Evolutionary conservation across 148 eudicot genomes (phyloP), one percentile per base, ranked within the genome.

Genomic region (Camellia lanceoleosa): DNA sequence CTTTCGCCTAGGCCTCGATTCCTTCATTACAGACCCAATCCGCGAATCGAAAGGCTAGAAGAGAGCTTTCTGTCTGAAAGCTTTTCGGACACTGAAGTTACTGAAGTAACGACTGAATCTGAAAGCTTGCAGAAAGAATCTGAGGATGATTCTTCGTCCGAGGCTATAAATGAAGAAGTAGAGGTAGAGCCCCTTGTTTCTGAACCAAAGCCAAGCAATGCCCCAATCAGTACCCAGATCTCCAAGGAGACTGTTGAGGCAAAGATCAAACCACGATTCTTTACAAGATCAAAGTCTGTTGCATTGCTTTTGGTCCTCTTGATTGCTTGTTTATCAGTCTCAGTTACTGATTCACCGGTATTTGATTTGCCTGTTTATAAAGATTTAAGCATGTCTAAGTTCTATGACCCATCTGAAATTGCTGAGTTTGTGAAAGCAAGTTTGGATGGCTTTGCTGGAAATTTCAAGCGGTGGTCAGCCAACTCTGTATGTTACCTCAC

Each of bases 1-100:
- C 93, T 93, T 42, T 96, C 99, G 0, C 99, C 99, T 58, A 88
- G 99, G 91, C 99, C 99, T 79, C 98, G 86, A 73, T 96, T 92
- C 83, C 92, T 92, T 52, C 90, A 82, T 74, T 96, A 96, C 81
- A 94, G 85, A 46, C 97, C 99, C 0, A 89, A 88, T 80, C 91
- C 91, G 0, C 85, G 91, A 82, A 82, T 84, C 9, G 88, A 89
- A 67, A 78, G 66, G 62, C 83, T 90, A 41, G 95, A 94, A 62
- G 95, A 90, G 12, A 84, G 85, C 30, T 84, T 87, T 74, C 6
- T 82, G 80, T 86, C 88, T 46, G 97, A 90, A 60, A 84, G 69
- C 66, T 81, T 73, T 83, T 91, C 91, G 42, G 93, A 91, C 58
- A 75, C 78, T 79, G 97, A 91, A 56, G 86, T 76, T 60, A 83